These are phyloP conservation scores for Acanthochlamys bracteata DNA, from an alignment of 106 monocot genomes.

Conservation along the genomic window DNA sequence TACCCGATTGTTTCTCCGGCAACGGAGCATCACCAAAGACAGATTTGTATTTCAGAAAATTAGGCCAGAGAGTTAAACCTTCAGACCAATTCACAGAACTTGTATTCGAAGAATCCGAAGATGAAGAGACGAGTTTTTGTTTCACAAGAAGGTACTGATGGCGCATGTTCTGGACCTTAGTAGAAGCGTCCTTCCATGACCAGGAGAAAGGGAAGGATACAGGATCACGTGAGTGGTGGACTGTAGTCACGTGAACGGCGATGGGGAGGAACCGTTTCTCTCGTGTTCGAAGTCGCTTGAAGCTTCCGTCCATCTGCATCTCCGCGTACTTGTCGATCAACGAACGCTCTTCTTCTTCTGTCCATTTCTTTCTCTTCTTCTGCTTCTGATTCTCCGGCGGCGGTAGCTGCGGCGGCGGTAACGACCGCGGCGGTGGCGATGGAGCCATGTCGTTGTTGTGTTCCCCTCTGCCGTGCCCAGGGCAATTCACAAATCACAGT, in stretches of 20 bases:
- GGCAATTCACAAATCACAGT: no score
- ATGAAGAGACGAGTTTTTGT: constrained; percentile 33
- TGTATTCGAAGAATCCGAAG: background rate
- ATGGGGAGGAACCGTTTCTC: constrained; percentile 57
- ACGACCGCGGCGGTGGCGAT: background rate
- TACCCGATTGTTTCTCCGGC: constrained; percentile 2
- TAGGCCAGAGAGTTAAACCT: constrained; percentile 46
- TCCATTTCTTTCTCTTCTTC: constrained; percentile 53
- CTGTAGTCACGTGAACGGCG: constrained; percentile 47
- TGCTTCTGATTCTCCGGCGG: background rate
- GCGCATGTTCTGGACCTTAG: constrained; percentile 75
- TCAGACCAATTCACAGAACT: constrained; percentile 14
- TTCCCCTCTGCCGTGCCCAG: no score
- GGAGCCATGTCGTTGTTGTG: no score
- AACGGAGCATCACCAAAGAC: constrained; percentile 57
- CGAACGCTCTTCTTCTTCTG: constrained; percentile 52
- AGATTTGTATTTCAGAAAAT: constrained; percentile 45
- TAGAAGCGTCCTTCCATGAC: constrained; percentile 67
- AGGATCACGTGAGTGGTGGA: constrained; percentile 38
- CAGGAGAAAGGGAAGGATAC: constrained; percentile 39
- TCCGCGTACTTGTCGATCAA: constrained; percentile 49
- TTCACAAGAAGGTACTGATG: constrained; percentile 71
- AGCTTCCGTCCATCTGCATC: constrained; percentile 24
- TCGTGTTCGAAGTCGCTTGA: constrained; percentile 32
- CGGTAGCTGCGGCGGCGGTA: background rate